A percentile compares a stretch with the other conserved stretches of the same genome.
Evolutionary conservation across 1,139 yeast genomes (phyloP).

Genomic region (Martiniozyma asiatica): DNA sequence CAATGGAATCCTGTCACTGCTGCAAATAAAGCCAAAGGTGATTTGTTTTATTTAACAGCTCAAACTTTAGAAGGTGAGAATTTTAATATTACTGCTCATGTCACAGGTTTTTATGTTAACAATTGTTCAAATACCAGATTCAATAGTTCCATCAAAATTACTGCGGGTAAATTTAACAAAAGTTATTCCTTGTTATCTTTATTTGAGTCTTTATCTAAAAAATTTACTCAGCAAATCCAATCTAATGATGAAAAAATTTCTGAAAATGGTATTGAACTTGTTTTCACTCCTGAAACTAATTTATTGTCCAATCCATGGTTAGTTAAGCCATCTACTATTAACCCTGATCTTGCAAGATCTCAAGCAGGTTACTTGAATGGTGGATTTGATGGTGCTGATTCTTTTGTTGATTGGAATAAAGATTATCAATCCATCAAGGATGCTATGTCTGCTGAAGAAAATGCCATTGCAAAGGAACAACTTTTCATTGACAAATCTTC

Average conservation of each 20-base stretch:
- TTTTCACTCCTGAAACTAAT: constrained; percentile 48
- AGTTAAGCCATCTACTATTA: constrained; percentile 24
- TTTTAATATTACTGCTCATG: constrained; percentile 64
- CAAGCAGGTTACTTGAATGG: constrained; percentile 44
- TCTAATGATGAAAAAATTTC: constrained; percentile 30
- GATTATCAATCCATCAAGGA: constrained; percentile 79
- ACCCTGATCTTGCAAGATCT: constrained; percentile 51
- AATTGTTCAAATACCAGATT: constrained; percentile 55
- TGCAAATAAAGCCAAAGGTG: constrained; percentile 52
- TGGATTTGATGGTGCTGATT: constrained; percentile 48
- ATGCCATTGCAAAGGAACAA: constrained; percentile 67
- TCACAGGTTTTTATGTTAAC: constrained; percentile 70
- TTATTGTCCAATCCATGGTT: constrained; percentile 71
- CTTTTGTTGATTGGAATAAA: constrained; percentile 76
- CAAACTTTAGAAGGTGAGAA: constrained; percentile 76
- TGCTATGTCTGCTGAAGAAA: constrained; percentile 43
- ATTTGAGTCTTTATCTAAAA: constrained; percentile 43
- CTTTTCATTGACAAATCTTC: constrained; percentile 58
- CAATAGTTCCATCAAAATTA: constrained; percentile 10
- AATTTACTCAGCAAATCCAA: constrained; percentile 26
- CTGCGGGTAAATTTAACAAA: constrained; percentile 24
- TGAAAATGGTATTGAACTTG: constrained; percentile 40
- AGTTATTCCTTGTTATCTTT: constrained; percentile 42
- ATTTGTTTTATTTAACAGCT: constrained; percentile 61
- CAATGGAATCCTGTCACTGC: constrained; percentile 69